These are phyloP conservation scores for Botrytis porri DNA, from an alignment of 2,329 filamentous ascomycete species.

Conservation along the genomic window DNA sequence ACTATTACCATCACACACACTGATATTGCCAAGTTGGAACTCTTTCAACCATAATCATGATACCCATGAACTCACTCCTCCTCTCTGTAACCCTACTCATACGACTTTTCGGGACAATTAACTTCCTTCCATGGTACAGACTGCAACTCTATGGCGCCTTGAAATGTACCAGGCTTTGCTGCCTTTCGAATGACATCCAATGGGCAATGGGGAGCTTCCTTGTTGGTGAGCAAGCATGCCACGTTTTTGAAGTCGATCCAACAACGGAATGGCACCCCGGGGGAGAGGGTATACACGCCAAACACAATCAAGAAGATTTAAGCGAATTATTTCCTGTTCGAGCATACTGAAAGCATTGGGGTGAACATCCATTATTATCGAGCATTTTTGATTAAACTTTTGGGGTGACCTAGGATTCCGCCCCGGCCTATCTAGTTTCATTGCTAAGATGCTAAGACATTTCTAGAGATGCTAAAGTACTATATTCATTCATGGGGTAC, in stretches of 20 bases:
- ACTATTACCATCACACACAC: background rate
- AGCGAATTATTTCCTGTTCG: constrained; percentile 5
- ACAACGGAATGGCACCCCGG: constrained; percentile 5
- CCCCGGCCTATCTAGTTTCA: background rate
- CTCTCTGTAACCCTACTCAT: constrained; percentile 9
- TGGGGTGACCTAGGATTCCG: constrained; percentile 3
- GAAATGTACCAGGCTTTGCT: background rate
- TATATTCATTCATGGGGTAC: background rate
- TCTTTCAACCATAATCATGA: background rate
- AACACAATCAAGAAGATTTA: constrained; percentile 14
- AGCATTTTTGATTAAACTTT: constrained; percentile 1
- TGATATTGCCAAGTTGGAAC: constrained; percentile 2
- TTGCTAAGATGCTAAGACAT: constrained; percentile 7
- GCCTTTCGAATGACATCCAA: constrained; percentile 5
- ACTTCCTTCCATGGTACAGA: constrained; percentile 14
- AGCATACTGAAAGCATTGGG: background rate
- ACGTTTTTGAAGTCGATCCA: constrained; percentile 17
- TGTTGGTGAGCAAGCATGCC: constrained; percentile 20
- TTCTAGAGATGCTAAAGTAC: background rate
- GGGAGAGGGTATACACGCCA: background rate
- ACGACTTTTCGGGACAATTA: constrained; percentile 6
- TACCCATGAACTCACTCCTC: background rate
- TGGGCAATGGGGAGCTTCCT: background rate
- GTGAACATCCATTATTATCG: background rate
- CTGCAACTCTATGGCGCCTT: background rate